A percentile compares a stretch with the other conserved stretches of the same genome.
phyloP scores from a whole-genome alignment of 1,284 basidiomycete genomes.

The Blastosporella zonata region DNA sequence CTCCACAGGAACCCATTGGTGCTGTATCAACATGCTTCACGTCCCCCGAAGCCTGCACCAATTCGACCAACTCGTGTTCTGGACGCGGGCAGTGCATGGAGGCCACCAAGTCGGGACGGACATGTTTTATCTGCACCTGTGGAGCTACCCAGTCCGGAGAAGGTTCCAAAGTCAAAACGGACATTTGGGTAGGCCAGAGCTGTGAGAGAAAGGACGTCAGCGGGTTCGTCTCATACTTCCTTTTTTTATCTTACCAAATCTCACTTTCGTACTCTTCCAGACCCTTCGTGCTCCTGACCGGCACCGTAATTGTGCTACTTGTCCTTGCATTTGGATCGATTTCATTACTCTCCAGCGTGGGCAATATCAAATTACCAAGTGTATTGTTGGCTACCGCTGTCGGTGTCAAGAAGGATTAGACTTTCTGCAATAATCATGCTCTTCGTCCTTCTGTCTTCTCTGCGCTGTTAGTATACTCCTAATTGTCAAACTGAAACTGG shows the following conservation, averaged over 20 bases:
- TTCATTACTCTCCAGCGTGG: constrained; percentile 61
- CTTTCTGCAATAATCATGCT: constrained; percentile 8
- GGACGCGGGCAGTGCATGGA: constrained; percentile 66
- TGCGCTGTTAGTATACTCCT: background rate
- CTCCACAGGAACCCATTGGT: constrained; percentile 54
- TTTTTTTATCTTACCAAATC: background rate
- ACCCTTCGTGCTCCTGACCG: constrained; percentile 69
- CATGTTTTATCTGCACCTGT: constrained; percentile 75
- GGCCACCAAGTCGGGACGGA: constrained; percentile 57
- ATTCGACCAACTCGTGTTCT: constrained; percentile 64
- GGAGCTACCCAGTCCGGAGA: constrained; percentile 45
- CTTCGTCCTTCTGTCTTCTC: background rate
- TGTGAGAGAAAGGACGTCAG: constrained; percentile 79
- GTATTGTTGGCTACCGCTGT: constrained; percentile 62
- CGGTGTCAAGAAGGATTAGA: constrained; percentile 49
- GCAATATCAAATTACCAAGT: constrained; percentile 62
- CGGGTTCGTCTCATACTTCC: constrained; percentile 45
- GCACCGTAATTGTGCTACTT: constrained; percentile 62
- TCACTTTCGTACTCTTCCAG: constrained; percentile 33
- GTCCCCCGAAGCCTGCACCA: constrained; percentile 51
- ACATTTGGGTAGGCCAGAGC: constrained; percentile 67
- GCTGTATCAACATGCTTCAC: constrained; percentile 65
- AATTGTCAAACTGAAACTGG: background rate
- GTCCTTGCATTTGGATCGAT: constrained; percentile 67
- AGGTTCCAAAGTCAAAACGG: constrained; percentile 48